These are phyloP conservation scores for Saccharomycopsis selenospora DNA, from an alignment of 805 yeast species.

Conservation along the genomic window DNA sequence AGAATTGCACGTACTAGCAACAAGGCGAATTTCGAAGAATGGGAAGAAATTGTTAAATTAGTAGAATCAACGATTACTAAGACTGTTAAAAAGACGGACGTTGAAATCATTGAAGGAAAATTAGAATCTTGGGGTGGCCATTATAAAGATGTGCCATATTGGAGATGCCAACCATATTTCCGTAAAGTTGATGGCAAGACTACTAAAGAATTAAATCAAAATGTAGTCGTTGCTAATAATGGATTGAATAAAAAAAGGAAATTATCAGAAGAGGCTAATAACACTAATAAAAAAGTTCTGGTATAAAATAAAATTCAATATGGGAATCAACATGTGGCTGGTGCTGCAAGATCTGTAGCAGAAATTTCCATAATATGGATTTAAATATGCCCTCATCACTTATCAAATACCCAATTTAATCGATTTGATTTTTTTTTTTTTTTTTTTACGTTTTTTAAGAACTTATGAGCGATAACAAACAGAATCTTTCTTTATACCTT, in stretches of 20 bases:
- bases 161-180: slow-evolving; percentile 95
- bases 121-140: slow-evolving; percentile 68
- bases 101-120: slow-evolving; percentile 55
- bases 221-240: not conserved
- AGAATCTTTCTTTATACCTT: too few relatives aligned
- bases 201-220: slow-evolving; percentile 28
- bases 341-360: too few relatives aligned
- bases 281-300: too few relatives aligned
- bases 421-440: too few relatives aligned
- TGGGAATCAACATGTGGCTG: too few relatives aligned
- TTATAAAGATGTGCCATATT: slow-evolving; percentile 80
- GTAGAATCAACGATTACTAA: slow-evolving; percentile 62
- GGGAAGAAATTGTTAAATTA: slow-evolving; percentile 48
- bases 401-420: too few relatives aligned
- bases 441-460: too few relatives aligned
- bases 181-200: slow-evolving; percentile 76
- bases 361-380: too few relatives aligned
- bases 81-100: slow-evolving; percentile 45
- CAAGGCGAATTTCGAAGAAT: slow-evolving; percentile 38
- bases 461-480: too few relatives aligned
- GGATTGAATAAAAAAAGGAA: not conserved
- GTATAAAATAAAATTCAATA: too few relatives aligned
- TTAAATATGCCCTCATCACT: too few relatives aligned
- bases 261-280: not conserved
- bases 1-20: slow-evolving; percentile 45